phyloP scores from a whole-genome alignment of 2,329 filamentous ascomycete genomes.

The Aspergillus felis region DNA sequence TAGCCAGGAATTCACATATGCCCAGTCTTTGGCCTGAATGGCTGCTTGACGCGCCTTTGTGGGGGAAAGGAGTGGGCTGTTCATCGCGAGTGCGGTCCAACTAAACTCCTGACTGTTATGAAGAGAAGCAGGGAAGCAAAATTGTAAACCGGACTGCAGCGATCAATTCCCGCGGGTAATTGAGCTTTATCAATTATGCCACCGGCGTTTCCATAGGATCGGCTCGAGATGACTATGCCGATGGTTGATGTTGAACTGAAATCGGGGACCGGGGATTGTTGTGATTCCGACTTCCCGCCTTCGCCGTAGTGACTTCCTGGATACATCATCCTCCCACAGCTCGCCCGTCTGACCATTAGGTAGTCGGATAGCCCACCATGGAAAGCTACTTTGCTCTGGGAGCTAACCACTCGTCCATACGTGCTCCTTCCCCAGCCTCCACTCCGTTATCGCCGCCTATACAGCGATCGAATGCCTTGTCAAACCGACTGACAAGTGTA shows the following conservation, averaged over 20 bases:
- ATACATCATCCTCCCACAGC: slow-evolving; percentile 6
- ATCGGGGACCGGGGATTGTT: not conserved
- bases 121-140: not conserved
- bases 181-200: not conserved
- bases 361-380: slow-evolving; percentile 19
- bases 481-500: slow-evolving; percentile 76
- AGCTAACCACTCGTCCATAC: slow-evolving; percentile 21
- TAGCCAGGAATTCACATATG: slow-evolving; percentile 81
- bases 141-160: not conserved
- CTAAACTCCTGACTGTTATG: slow-evolving; percentile 9
- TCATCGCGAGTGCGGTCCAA: slow-evolving; percentile 17
- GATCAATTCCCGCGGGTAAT: not conserved
- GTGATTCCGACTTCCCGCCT: slow-evolving; percentile 8
- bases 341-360: slow-evolving; percentile 2
- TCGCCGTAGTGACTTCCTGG: slow-evolving; percentile 12
- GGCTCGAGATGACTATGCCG: not conserved
- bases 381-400: slow-evolving; percentile 32
- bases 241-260: not conserved
- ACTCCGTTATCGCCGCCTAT: slow-evolving; percentile 29
- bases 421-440: slow-evolving; percentile 19
- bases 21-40: slow-evolving; percentile 86
- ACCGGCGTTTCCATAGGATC: not conserved
- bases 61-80: slow-evolving; percentile 53
- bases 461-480: slow-evolving; percentile 60
- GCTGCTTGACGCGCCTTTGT: slow-evolving; percentile 69